Evolutionary conservation across 148 eudicot species (phyloP).

Genomic region (Camellia lanceoleosa): DNA sequence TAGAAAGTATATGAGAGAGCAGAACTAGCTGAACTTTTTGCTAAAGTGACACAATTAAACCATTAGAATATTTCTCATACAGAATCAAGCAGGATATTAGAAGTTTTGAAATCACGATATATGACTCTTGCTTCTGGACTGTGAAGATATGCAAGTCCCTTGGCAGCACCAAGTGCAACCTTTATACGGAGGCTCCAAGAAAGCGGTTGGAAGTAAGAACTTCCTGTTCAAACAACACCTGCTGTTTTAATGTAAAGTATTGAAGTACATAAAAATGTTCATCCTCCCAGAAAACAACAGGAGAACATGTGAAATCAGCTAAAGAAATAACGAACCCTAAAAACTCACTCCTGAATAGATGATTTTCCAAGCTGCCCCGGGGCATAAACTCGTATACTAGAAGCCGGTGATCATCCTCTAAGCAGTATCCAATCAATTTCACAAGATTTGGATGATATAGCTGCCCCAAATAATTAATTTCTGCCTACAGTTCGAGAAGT

Average conservation of each 20-base stretch:
- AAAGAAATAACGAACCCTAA: background rate
- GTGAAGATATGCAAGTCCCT: constrained; percentile 85
- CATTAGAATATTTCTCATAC: constrained; percentile 38
- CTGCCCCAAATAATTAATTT: constrained; percentile 77
- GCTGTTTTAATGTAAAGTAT: background rate
- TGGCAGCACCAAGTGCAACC: constrained; percentile 85
- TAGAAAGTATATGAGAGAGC: background rate
- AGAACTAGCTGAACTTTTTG: background rate
- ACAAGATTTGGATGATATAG: constrained; percentile 79
- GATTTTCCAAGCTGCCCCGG: constrained; percentile 80
- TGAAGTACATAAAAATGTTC: background rate
- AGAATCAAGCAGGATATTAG: constrained; percentile 80
- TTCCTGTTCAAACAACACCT: constrained; percentile 40
- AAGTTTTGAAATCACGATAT: constrained; percentile 74
- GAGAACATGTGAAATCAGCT: background rate
- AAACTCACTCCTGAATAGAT: constrained; percentile 70
- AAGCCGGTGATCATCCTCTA: constrained; percentile 81
- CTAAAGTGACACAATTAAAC: background rate
- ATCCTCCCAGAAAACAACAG: background rate
- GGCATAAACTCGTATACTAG: constrained; percentile 85
- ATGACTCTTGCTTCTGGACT: constrained; percentile 74
- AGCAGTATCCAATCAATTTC: constrained; percentile 73
- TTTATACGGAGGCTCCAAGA: constrained; percentile 76
- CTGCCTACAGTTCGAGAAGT: constrained; percentile 48
- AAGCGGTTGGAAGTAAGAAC: constrained; percentile 58